A percentile compares a stretch with the other conserved stretches of the same genome.
Evolutionary conservation across 345 rosid species (phyloP).

Genomic region (Ceriops zippeliana): DNA sequence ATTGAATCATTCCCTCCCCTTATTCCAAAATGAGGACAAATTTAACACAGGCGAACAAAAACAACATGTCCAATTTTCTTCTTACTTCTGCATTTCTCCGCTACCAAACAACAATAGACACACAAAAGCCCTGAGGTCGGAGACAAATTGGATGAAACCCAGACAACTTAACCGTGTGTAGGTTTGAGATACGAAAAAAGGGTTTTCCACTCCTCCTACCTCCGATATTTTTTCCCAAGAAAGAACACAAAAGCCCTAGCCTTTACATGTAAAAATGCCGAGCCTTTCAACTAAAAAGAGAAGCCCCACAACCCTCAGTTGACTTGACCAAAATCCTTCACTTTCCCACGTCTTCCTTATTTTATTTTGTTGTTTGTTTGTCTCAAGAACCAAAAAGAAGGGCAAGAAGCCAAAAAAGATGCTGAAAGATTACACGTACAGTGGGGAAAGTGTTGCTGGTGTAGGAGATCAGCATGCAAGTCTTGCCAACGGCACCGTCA

Average conservation of each 20-base stretch:
- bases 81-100: background rate
- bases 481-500: conserved; percentile 78
- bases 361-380: too few species aligned
- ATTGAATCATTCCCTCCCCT: background rate
- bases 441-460: conserved; percentile 78
- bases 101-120: background rate
- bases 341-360: background rate
- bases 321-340: background rate
- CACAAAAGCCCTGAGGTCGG: background rate
- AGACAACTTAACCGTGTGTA: background rate
- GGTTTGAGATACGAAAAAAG: background rate
- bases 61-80: background rate
- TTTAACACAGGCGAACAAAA: background rate
- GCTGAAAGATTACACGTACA: conserved; percentile 27
- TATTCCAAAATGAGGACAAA: background rate
- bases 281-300: background rate
- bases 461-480: conserved; percentile 75
- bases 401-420: background rate
- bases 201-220: background rate
- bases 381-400: background rate
- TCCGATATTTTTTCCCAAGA: conserved; percentile 8
- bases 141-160: background rate
- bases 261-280: background rate
- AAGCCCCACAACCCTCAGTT: background rate
- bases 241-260: background rate